phyloP scores from a whole-genome alignment of 495 filamentous ascomycete genomes.

The Penicillium macrosclerotiorum region DNA sequence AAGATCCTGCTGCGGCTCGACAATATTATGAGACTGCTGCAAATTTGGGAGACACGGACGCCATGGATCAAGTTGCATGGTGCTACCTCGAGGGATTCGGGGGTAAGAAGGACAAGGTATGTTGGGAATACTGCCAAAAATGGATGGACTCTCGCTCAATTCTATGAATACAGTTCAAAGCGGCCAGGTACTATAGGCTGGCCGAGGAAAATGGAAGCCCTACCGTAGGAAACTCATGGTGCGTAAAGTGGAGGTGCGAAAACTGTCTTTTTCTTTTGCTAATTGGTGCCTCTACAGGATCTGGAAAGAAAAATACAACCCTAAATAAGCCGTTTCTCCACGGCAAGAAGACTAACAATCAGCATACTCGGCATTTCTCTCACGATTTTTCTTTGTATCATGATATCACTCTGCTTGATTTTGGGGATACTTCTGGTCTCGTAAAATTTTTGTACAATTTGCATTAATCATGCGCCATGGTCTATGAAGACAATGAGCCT shows the following conservation, averaged over 20 bases:
- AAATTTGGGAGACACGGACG: constrained; percentile 93
- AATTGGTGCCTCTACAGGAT: constrained; percentile 60
- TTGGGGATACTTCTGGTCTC: too few relatives aligned
- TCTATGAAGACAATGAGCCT: too few relatives aligned
- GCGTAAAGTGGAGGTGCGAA: too few relatives aligned
- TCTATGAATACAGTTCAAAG: constrained; percentile 61
- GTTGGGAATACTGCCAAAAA: constrained; percentile 32
- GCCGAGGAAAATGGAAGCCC: constrained; percentile 88
- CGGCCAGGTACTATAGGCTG: constrained; percentile 90
- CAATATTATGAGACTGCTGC: constrained; percentile 97
- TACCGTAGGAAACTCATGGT: constrained; percentile 94
- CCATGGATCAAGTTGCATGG: constrained; percentile 96
- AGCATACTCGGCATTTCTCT: too few relatives aligned
- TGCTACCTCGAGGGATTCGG: constrained; percentile 96
- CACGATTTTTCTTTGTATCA: too few relatives aligned
- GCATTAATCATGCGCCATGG: too few relatives aligned
- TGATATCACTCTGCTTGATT: too few relatives aligned
- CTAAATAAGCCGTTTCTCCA: constrained; percentile 43
- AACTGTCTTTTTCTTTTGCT: constrained; percentile 8
- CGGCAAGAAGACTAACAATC: too few relatives aligned
- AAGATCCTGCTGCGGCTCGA: constrained; percentile 83
- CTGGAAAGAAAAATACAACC: constrained; percentile 94
- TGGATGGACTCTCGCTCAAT: constrained; percentile 6
- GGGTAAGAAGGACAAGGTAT: constrained; percentile 94
- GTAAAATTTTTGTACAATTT: too few relatives aligned